Base-by-base conservation (phyloP, 2,329 filamentous ascomycete genomes). In the Apiospora hydei region DNA sequence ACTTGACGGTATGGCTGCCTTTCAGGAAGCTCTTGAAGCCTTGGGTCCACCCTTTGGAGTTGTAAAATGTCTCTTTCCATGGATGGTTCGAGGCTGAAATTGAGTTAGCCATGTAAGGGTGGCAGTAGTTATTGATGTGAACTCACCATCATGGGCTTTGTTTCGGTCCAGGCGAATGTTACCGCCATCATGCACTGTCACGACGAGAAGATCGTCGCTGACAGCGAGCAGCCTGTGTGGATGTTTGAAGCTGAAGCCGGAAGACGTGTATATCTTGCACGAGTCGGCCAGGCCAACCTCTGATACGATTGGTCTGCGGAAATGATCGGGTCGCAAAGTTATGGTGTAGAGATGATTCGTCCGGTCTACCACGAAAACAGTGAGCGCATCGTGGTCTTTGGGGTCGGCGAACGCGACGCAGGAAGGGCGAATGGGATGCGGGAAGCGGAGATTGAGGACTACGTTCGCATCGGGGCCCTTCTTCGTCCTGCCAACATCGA, bases 351-450 rank as follows among this genome's bases (percentile, higher is more conserved):
- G 94, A 81, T 93, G 92, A 78, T 89, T 90, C 74, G 93, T 92
- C 78, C 91, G 90, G 73, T 92, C 89, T 76, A 90, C 86, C 7
- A 93, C 90, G 30, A 89, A 89, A 76, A 88, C 90, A 73, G 90
- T 88, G 74, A 89, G 86, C 21, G 81, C 82, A 78, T 85, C 84
- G 72, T 83, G 92, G 73, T 94, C 93, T 74, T 91, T 86, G 8
- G 91, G 87, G 80, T 99, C 96, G 46, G 94, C 91, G 74, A 99
- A 89, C 14, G 93, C 93, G 73, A 99, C 88, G 75, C 96, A 96
- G 38, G 91, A 90, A 11, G 92, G 88, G 74, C 93, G 88, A 67
- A 98, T 93, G 7, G 89, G 84, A 71, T 91, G 88, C 24, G 91
- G 87, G 77, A 99, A 97, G 77, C 90, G 88, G 72, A 99, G 89